Evolutionary conservation across 163 green algal genomes (phyloP), one percentile per base, ranked within the genome.

Genomic region (Chlamydomonas reinhardtii): DNA sequence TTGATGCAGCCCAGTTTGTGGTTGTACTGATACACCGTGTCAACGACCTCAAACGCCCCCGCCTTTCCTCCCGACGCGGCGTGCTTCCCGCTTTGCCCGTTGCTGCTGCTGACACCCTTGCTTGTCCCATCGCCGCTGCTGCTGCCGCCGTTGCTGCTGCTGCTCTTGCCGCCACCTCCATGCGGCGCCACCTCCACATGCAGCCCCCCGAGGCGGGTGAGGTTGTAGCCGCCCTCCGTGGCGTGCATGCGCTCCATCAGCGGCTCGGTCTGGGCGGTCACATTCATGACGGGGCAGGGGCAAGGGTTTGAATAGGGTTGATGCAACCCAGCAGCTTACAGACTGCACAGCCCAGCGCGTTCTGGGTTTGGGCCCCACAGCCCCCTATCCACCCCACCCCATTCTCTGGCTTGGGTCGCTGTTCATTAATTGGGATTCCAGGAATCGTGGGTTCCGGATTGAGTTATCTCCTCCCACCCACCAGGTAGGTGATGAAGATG

Each of bases 401-500:
- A n/a, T n/a, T n/a, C n/a, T n/a, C n/a, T n/a, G n/a, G n/a, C n/a
- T n/a, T n/a, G n/a, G n/a, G n/a, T n/a, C n/a, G n/a, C n/a, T n/a
- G n/a, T n/a, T n/a, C n/a, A n/a, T n/a, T n/a, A n/a, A n/a, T n/a
- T n/a, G n/a, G n/a, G n/a, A n/a, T n/a, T n/a, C n/a, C n/a, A n/a
- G n/a, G n/a, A n/a, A n/a, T n/a, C n/a, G n/a, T n/a, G n/a, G n/a
- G n/a, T n/a, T n/a, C n/a, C n/a, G n/a, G n/a, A n/a, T 8, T 48
- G 5, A 48, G 39, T 48, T 5, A 14, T 8, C 8, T 5, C 5
- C 39, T 14, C 48, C 6, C 48, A 19, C 85, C 68, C 39, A 87
- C 90, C n/a, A 96, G 86, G 81, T 91, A 96, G 14, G 94, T 96
- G 2, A 96, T 81, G 73, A 93, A 95, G 34, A 95, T 71, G 37